These are phyloP conservation scores for Trichoderma reesei DNA, from an alignment of 495 filamentous ascomycete genomes.

Conservation along the genomic window DNA sequence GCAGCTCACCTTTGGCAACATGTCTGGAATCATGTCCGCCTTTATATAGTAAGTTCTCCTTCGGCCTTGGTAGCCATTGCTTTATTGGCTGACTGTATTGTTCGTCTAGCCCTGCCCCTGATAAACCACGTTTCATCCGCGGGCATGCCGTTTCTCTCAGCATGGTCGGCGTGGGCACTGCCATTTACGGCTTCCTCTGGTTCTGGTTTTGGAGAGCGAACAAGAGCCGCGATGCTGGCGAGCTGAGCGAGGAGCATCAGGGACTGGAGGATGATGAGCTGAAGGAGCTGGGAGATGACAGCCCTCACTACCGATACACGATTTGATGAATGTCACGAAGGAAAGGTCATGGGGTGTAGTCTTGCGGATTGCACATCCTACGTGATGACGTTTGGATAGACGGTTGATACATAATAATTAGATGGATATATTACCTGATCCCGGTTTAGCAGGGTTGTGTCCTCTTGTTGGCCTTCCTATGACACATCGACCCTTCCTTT, in stretches of 20 bases:
- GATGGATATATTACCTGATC: too few species aligned
- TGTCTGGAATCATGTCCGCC: slow-evolving; percentile 56
- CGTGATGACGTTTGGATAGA: too few species aligned
- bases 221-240: slow-evolving; percentile 40
- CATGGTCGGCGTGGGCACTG: slow-evolving; percentile 38
- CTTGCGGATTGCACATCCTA: too few species aligned
- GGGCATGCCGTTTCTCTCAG: slow-evolving; percentile 48
- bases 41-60: slow-evolving; percentile 44
- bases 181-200: slow-evolving; percentile 44
- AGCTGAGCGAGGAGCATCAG: slow-evolving; percentile 39
- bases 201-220: slow-evolving; percentile 47
- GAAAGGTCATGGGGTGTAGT: not conserved
- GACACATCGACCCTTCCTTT: too few species aligned
- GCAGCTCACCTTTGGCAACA: slow-evolving; percentile 61
- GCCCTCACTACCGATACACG: slow-evolving; percentile 50
- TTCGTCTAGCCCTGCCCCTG: slow-evolving; percentile 21
- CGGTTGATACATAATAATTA: not conserved
- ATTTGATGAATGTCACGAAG: slow-evolving; percentile 24
- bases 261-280: slow-evolving; percentile 55
- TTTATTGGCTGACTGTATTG: slow-evolving; percentile 8
- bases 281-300: slow-evolving; percentile 59
- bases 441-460: too few species aligned
- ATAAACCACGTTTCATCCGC: slow-evolving; percentile 38
- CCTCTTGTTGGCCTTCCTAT: too few species aligned
- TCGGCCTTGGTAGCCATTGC: too few species aligned